Percentiles rank a stretch among this genome's conserved stretches.
Evolutionary conservation across 2,329 filamentous ascomycete species (phyloP).

Genomic region (Monilinia laxa): DNA sequence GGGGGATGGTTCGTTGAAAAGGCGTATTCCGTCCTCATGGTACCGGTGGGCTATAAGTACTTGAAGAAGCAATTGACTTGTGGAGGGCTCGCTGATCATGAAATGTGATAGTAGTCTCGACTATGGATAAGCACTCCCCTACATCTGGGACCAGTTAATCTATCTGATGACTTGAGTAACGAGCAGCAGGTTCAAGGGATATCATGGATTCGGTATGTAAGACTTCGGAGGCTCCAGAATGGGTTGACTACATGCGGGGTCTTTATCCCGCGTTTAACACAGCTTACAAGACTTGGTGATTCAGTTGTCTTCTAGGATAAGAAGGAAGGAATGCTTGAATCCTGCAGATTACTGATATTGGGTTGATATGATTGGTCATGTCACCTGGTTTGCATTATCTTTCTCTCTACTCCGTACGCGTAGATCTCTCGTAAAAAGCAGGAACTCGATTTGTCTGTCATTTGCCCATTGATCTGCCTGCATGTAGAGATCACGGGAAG

Average conservation of each 20-base stretch:
- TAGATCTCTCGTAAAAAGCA: not conserved
- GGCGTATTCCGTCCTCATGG: constrained; percentile 30
- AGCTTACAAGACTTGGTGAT: not conserved
- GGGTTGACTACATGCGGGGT: constrained; percentile 13
- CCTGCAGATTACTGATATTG: no score
- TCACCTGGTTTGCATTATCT: not conserved
- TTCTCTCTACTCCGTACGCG: no score
- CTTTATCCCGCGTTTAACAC: constrained; percentile 16
- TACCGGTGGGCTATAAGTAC: not conserved
- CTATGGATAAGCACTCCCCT: not conserved
- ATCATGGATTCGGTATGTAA: constrained; percentile 6
- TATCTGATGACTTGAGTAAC: no score
- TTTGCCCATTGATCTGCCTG: no score
- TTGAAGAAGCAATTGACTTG: not conserved
- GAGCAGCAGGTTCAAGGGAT: not conserved
- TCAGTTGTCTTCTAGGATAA: not conserved
- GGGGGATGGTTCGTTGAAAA: constrained; percentile 29
- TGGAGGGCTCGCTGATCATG: not conserved
- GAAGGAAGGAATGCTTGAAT: constrained; percentile 1
- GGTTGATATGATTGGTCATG: not conserved
- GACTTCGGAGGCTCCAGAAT: constrained; percentile 17
- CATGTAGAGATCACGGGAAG: no score
- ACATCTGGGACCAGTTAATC: not conserved
- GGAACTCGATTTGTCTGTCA: not conserved
- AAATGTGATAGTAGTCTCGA: not conserved